These are phyloP conservation scores for Cercophora scortea DNA, from an alignment of 495 filamentous ascomycete genomes.

Conservation along the genomic window DNA sequence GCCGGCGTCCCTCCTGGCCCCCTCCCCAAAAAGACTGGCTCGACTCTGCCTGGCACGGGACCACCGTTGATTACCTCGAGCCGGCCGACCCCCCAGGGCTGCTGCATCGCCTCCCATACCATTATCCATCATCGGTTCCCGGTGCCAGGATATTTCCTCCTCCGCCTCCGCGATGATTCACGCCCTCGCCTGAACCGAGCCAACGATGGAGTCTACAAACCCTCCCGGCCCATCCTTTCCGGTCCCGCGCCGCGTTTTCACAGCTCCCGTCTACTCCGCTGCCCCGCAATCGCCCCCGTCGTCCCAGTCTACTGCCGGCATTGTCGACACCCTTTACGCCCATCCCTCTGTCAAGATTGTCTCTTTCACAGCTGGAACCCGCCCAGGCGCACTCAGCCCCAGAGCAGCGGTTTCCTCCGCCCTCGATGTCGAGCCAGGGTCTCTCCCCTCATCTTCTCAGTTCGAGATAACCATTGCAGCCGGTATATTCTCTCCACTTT, in stretches of 20 bases:
- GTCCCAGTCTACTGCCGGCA: constrained; percentile 16
- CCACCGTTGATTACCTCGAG: no score
- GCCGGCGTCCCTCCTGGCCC: no score
- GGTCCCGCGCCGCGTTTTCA: constrained; percentile 33
- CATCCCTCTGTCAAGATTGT: constrained; percentile 60
- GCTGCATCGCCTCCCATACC: no score
- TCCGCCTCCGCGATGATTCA: not conserved
- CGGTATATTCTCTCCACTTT: constrained; percentile 37
- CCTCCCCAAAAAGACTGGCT: no score
- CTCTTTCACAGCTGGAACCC: constrained; percentile 50
- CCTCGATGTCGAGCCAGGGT: constrained; percentile 38
- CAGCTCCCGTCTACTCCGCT: constrained; percentile 20
- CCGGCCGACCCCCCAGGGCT: no score
- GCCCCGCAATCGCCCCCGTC: constrained; percentile 13
- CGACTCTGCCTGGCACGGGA: no score
- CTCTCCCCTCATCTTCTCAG: constrained; percentile 64
- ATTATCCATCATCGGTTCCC: not conserved
- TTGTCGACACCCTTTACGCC: constrained; percentile 64
- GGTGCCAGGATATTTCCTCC: constrained; percentile 1
- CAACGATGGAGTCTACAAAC: constrained; percentile 21
- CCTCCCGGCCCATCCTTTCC: constrained; percentile 16
- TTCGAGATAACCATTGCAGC: constrained; percentile 77
- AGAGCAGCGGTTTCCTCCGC: constrained; percentile 25
- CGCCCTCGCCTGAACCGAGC: not conserved
- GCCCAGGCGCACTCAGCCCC: constrained; percentile 22